Conservation (phyloP, 257 asterid species). For the Solanum infundibuliforme region DNA sequence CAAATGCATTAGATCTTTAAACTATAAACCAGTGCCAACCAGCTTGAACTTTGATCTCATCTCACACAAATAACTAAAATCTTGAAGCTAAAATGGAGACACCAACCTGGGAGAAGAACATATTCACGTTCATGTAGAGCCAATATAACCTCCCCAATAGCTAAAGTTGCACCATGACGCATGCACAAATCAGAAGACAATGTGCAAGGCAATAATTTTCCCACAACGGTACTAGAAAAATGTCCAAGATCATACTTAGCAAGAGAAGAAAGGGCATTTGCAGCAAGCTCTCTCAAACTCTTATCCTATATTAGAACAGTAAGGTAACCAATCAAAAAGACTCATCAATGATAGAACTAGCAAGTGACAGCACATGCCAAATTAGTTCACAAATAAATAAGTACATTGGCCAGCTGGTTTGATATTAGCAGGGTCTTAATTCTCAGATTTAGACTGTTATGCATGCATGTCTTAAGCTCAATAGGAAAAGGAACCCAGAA, state of each 20-base stretch:
- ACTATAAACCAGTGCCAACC: not conserved
- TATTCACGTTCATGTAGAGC: conserved; percentile 53
- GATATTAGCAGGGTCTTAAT: not conserved
- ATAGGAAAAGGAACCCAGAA: not conserved
- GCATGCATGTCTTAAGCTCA: not conserved
- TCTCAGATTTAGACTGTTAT: not conserved
- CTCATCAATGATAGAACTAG: not conserved
- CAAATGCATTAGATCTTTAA: not conserved
- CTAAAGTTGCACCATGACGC: conserved; percentile 96
- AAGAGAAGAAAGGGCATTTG: conserved; percentile 77
- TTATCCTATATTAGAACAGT: conserved; percentile 53
- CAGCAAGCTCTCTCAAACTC: conserved; percentile 92
- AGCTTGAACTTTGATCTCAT: not conserved
- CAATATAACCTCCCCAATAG: conserved; percentile 74
- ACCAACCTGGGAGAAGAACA: conserved; percentile 62
- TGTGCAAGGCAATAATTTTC: conserved; percentile 71
- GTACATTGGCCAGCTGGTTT: not conserved
- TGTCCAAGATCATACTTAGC: conserved; percentile 72
- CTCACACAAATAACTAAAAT: not conserved
- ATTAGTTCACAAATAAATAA: not conserved
- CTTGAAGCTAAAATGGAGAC: conserved; percentile 1
- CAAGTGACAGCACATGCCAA: conserved; percentile 1
- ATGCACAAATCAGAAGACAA: conserved; percentile 88
- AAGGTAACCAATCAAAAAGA: conserved; percentile 9
- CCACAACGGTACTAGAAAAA: conserved; percentile 56